Conservation (phyloP, 345 rosid species). For the Eucalyptus urophylla region DNA sequence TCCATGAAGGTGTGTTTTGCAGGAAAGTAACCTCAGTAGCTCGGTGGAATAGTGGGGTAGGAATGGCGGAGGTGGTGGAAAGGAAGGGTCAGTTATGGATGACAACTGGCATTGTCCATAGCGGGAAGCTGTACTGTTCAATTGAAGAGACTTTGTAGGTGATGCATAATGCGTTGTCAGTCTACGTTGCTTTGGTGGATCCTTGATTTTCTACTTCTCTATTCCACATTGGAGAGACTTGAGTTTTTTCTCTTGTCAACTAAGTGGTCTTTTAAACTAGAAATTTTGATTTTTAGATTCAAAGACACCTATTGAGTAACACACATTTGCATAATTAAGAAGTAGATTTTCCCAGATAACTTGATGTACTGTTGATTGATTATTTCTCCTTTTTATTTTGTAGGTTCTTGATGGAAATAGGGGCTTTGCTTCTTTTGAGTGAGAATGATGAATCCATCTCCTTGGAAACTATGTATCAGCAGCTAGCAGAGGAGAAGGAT, state of each 20-base stretch:
- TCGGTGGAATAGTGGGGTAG: slow-evolving; percentile 25
- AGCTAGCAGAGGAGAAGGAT: slow-evolving; percentile 24
- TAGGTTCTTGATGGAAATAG: slow-evolving; percentile 74
- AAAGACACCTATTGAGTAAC: not conserved
- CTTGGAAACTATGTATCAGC: slow-evolving; percentile 37
- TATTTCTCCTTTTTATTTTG: not conserved
- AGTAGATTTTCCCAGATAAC: not conserved
- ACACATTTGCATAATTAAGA: not conserved
- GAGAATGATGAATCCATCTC: slow-evolving; percentile 22
- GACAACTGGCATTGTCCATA: no score
- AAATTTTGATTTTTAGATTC: not conserved
- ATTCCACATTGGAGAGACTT: not conserved
- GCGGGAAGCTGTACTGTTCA: slow-evolving; percentile 3
- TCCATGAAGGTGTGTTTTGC: not conserved
- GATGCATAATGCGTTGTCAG: not conserved
- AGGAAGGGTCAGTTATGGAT: no score
- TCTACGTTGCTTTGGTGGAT: not conserved
- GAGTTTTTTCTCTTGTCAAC: not conserved
- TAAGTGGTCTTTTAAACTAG: not conserved
- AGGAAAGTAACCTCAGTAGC: slow-evolving; percentile 62
- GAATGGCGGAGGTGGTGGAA: no score
- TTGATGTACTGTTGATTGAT: not conserved
- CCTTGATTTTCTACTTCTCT: not conserved
- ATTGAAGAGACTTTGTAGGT: slow-evolving; percentile 81
- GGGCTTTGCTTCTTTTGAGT: slow-evolving; percentile 48